Evolutionary conservation across 768 basidiomycete species (phyloP).

Genomic region (Leccinum ochraceum): DNA sequence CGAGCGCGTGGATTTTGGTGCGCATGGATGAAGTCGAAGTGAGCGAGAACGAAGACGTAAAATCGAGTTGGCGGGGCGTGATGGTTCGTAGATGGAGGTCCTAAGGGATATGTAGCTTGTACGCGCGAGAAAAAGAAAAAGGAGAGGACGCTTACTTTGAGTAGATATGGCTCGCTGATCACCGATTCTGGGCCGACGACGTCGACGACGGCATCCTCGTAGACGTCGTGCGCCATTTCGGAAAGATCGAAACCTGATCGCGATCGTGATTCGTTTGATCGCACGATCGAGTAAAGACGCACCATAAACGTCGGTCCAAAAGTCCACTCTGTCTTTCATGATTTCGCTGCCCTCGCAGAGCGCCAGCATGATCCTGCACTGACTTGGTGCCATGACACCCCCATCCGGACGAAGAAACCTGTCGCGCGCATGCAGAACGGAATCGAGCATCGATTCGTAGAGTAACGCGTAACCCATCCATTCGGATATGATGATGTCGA

Average conservation of each 20-base stretch:
- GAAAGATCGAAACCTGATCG: slow-evolving; percentile 82
- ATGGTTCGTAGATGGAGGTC: slow-evolving; percentile 73
- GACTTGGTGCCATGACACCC: slow-evolving; percentile 90
- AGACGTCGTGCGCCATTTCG: slow-evolving; percentile 73
- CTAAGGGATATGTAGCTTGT: slow-evolving; percentile 38
- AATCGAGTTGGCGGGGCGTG: slow-evolving; percentile 73
- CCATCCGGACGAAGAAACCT: slow-evolving; percentile 68
- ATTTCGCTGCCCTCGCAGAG: slow-evolving; percentile 78
- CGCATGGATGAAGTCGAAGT: slow-evolving; percentile 58
- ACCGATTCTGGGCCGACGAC: slow-evolving; percentile 67
- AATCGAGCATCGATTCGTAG: slow-evolving; percentile 98
- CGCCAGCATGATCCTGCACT: slow-evolving; percentile 82
- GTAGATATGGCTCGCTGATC: slow-evolving; percentile 57
- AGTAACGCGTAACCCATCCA: slow-evolving; percentile 96
- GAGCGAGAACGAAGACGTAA: slow-evolving; percentile 74
- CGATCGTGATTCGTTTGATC: not conserved
- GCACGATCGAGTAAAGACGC: slow-evolving; percentile 18
- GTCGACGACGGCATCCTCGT: slow-evolving; percentile 83
- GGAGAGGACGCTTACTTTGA: slow-evolving; percentile 57
- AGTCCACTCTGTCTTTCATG: slow-evolving; percentile 77
- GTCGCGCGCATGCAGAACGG: slow-evolving; percentile 87
- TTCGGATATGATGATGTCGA: slow-evolving; percentile 95
- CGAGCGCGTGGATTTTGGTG: slow-evolving; percentile 72
- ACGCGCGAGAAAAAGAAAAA: not conserved
- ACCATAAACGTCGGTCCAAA: slow-evolving; percentile 95